phyloP scores from a whole-genome alignment of 306 rosid genomes.

The Bauhinia variegata region DNA sequence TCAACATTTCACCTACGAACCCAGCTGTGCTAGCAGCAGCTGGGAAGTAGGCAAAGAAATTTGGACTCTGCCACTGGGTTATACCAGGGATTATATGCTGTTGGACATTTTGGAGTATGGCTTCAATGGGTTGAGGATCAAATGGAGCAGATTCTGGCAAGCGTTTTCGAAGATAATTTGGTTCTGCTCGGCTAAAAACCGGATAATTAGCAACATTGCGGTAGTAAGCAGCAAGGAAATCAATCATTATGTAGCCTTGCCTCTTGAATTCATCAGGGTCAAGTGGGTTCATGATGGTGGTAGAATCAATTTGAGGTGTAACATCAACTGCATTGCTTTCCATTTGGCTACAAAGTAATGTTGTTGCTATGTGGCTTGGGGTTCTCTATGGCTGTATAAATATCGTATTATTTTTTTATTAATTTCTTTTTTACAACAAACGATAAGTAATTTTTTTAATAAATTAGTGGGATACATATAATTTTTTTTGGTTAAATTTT shows the following conservation, averaged over 20 bases:
- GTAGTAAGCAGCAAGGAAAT: slow-evolving; percentile 61
- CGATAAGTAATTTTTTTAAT: too few species aligned
- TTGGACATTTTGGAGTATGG: slow-evolving; percentile 26
- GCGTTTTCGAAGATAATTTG: slow-evolving; percentile 44
- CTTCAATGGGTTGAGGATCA: slow-evolving; percentile 33
- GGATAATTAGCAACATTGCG: slow-evolving; percentile 45
- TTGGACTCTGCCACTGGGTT: slow-evolving; percentile 53
- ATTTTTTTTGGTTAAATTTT: too few species aligned
- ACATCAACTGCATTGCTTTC: background rate
- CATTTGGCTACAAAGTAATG: background rate
- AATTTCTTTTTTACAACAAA: too few species aligned
- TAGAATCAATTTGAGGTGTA: slow-evolving; percentile 5
- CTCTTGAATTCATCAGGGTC: slow-evolving; percentile 61
- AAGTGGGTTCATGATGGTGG: slow-evolving; percentile 37
- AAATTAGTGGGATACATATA: too few species aligned
- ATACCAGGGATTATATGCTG: slow-evolving; percentile 42
- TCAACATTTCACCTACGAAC: slow-evolving; percentile 47
- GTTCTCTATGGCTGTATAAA: too few species aligned
- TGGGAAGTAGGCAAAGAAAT: slow-evolving; percentile 40
- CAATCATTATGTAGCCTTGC: slow-evolving; percentile 68
- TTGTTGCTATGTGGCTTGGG: too few species aligned
- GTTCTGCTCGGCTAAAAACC: slow-evolving; percentile 52
- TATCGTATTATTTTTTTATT: too few species aligned
- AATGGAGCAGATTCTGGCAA: slow-evolving; percentile 53
- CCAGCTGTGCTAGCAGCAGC: slow-evolving; percentile 28